Conservation (phyloP, 495 filamentous ascomycete species). For the Trichoderma gamsii region DNA sequence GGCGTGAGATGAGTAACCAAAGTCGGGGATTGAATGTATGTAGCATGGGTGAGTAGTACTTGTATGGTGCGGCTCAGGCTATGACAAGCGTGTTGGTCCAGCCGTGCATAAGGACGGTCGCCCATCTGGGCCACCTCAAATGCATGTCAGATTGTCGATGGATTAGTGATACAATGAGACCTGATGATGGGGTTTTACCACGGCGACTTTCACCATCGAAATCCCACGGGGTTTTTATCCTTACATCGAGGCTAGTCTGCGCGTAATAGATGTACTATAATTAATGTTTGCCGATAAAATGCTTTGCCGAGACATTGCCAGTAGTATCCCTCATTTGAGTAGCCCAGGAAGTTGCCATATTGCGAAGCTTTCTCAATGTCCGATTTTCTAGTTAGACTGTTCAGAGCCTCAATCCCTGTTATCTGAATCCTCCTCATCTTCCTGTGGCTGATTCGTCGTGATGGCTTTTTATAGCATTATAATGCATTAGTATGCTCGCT, state of each 20-base stretch:
- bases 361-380: too few relatives aligned
- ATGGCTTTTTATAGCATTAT: too few relatives aligned
- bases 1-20: background rate
- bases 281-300: background rate
- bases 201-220: background rate
- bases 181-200: background rate
- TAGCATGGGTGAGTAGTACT: background rate
- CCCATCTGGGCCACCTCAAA: background rate
- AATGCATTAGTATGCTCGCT: too few relatives aligned
- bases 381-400: too few relatives aligned
- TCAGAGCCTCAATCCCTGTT: too few relatives aligned
- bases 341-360: background rate
- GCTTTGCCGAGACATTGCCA: background rate
- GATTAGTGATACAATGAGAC: background rate
- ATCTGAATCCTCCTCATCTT: too few relatives aligned
- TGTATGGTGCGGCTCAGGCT: background rate
- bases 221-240: background rate
- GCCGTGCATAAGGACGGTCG: background rate
- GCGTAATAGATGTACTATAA: background rate
- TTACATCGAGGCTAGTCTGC: background rate
- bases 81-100: background rate
- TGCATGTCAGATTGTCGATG: slow-evolving; percentile 13
- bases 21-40: background rate
- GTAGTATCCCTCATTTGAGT: background rate
- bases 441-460: too few relatives aligned